These are phyloP conservation scores for Aspergillus ochraceus DNA, from an alignment of 2,329 filamentous ascomycete species.

Conservation along the genomic window DNA sequence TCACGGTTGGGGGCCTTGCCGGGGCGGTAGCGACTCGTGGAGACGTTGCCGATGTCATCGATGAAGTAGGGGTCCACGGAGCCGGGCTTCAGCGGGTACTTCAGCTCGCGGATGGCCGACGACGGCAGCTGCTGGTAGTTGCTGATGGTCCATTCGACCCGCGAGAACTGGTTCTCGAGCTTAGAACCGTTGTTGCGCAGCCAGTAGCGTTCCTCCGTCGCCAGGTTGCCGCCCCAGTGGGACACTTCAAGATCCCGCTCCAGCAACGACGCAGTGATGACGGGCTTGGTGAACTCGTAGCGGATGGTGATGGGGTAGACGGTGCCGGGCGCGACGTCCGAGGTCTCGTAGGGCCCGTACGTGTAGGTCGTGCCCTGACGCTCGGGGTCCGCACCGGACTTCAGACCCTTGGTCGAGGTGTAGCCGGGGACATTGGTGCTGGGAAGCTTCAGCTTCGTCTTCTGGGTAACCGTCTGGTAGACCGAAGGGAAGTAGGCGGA, in stretches of 20 bases:
- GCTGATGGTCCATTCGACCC: conserved; percentile 71
- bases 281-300: conserved; percentile 92
- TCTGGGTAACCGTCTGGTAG: conserved; percentile 87
- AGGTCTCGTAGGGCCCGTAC: conserved; percentile 79
- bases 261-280: conserved; percentile 74
- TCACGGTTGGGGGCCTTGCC: conserved; percentile 65
- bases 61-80: conserved; percentile 90
- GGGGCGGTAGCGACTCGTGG: conserved; percentile 80
- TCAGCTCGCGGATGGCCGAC: conserved; percentile 77
- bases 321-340: conserved; percentile 72
- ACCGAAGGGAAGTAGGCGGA: conserved; percentile 80
- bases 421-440: conserved; percentile 79
- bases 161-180: conserved; percentile 69
- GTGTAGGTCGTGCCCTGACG: conserved; percentile 83
- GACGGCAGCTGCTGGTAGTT: conserved; percentile 75
- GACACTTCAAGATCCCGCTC: conserved; percentile 94
- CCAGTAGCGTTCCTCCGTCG: conserved; percentile 91
- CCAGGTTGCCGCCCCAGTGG: conserved; percentile 96
- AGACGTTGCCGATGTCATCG: conserved; percentile 95
- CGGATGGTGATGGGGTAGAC: conserved; percentile 72
- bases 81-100: conserved; percentile 75
- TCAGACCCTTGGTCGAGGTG: conserved; percentile 66
- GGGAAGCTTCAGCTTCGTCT: conserved; percentile 92
- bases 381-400: conserved; percentile 67
- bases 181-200: conserved; percentile 84